phyloP scores from a whole-genome alignment of 768 basidiomycete genomes.

The Asterophora lycoperdoides region DNA sequence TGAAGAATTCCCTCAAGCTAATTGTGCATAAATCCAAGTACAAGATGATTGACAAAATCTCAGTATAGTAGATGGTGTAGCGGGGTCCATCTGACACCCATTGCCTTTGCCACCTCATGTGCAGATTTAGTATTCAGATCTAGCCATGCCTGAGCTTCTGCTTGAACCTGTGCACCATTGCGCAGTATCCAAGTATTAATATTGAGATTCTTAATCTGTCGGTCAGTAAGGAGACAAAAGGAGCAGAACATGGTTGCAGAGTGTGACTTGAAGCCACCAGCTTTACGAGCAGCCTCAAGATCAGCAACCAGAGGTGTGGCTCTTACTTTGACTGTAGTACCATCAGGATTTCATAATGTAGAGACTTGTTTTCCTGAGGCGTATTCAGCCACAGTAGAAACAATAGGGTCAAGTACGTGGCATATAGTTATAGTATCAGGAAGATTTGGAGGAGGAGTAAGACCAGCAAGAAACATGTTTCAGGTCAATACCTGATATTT shows the following conservation, averaged over 20 bases:
- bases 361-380: slow-evolving; percentile 5
- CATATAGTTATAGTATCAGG: slow-evolving; percentile 21
- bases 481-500: slow-evolving; percentile 21
- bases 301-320: slow-evolving; percentile 15
- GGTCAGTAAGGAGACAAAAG: slow-evolving; percentile 16
- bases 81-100: slow-evolving; percentile 22
- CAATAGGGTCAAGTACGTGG: slow-evolving; percentile 12
- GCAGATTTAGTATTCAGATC: slow-evolving; percentile 11
- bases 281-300: slow-evolving; percentile 19
- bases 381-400: slow-evolving; percentile 12
- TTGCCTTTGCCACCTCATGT: slow-evolving; percentile 5
- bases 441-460: slow-evolving; percentile 30
- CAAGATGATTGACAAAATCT: slow-evolving; percentile 15
- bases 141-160: slow-evolving; percentile 13
- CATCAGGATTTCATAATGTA: slow-evolving; percentile 12
- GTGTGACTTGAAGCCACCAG: slow-evolving; percentile 17
- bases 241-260: slow-evolving; percentile 7
- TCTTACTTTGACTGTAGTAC: slow-evolving; percentile 9
- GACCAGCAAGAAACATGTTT: slow-evolving; percentile 31
- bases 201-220: slow-evolving; percentile 17
- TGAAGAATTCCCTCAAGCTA: slow-evolving; percentile 23
- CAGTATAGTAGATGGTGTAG: slow-evolving; percentile 15
- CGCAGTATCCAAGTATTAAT: neutral
- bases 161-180: neutral
- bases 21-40: slow-evolving; percentile 29